These are phyloP conservation scores for Aspergillus ruber DNA, from an alignment of 2,329 filamentous ascomycete species.

Conservation along the genomic window DNA sequence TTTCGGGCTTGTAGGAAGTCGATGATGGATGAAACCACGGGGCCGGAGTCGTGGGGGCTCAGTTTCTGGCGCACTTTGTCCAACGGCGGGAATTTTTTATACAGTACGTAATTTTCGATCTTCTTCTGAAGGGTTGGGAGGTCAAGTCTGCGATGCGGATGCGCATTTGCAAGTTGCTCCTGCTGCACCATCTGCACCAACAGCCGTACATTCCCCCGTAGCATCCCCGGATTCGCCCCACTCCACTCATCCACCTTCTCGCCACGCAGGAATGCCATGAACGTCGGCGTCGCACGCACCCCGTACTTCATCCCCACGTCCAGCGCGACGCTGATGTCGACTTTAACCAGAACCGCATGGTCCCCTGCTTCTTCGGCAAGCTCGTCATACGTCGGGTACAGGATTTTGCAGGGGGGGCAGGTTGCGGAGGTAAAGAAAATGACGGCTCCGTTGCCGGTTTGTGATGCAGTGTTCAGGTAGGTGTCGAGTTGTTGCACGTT, in stretches of 20 bases:
- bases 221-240: conserved; percentile 62
- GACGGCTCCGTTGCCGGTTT: conserved; percentile 58
- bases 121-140: conserved; percentile 64
- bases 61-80: conserved; percentile 77
- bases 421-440: conserved; percentile 90
- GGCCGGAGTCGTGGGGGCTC: conserved; percentile 52
- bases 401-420: conserved; percentile 74
- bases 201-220: conserved; percentile 66
- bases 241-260: conserved; percentile 72
- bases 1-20: conserved; percentile 57
- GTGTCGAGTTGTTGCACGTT: conserved; percentile 55
- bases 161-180: conserved; percentile 33
- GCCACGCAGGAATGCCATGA: conserved; percentile 75
- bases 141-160: conserved; percentile 66
- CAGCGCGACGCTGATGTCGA: conserved; percentile 65
- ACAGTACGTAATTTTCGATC: conserved; percentile 63
- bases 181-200: conserved; percentile 70
- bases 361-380: conserved; percentile 66
- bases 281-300: conserved; percentile 76
- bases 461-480: conserved; percentile 53
- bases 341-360: conserved; percentile 69
- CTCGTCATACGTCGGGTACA: conserved; percentile 76
- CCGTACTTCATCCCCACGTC: conserved; percentile 60
- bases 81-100: conserved; percentile 72
- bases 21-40: conserved; percentile 58